A percentile compares a stretch with the other conserved stretches of the same genome.
phyloP scores from a whole-genome alignment of 768 basidiomycete species.

The Amanita pallidorosea region DNA sequence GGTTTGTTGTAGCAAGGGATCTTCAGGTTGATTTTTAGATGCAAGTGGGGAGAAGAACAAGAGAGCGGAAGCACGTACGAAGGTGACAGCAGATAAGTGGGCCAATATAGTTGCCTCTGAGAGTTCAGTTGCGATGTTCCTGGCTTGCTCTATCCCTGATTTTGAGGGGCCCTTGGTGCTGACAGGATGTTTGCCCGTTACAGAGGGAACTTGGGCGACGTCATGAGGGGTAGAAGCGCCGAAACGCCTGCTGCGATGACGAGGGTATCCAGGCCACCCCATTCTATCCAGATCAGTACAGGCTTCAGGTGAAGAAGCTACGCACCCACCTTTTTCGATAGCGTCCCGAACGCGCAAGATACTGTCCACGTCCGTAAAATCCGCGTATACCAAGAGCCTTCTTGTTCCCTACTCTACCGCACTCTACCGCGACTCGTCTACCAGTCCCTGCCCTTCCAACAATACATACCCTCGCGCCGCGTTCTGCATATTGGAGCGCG shows the following conservation, averaged over 20 bases:
- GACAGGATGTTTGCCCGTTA: slow-evolving; percentile 9
- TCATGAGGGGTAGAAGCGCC: slow-evolving; percentile 66
- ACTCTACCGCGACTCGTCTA: slow-evolving; percentile 58
- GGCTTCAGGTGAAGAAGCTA: not conserved
- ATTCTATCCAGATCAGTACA: slow-evolving; percentile 33
- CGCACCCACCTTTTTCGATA: slow-evolving; percentile 46
- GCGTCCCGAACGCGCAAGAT: slow-evolving; percentile 47
- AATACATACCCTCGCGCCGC: slow-evolving; percentile 70
- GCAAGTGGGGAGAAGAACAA: not conserved
- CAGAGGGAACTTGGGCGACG: slow-evolving; percentile 44
- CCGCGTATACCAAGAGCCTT: slow-evolving; percentile 46
- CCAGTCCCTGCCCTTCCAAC: slow-evolving; percentile 52
- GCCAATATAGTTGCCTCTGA: slow-evolving; percentile 57
- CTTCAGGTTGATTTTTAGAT: slow-evolving; percentile 27
- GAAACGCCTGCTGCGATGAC: slow-evolving; percentile 80
- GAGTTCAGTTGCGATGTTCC: slow-evolving; percentile 43
- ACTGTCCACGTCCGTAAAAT: slow-evolving; percentile 57
- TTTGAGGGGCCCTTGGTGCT: slow-evolving; percentile 27
- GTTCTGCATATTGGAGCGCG: slow-evolving; percentile 56
- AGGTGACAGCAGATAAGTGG: slow-evolving; percentile 63
- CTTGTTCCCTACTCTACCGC: slow-evolving; percentile 19
- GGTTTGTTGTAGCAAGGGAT: slow-evolving; percentile 59
- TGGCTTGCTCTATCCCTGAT: slow-evolving; percentile 49
- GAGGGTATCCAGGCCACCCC: slow-evolving; percentile 77
- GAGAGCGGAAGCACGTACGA: slow-evolving; percentile 34